Conservation (phyloP, 495 filamentous ascomycete species). For the Thozetella sp. region DNA sequence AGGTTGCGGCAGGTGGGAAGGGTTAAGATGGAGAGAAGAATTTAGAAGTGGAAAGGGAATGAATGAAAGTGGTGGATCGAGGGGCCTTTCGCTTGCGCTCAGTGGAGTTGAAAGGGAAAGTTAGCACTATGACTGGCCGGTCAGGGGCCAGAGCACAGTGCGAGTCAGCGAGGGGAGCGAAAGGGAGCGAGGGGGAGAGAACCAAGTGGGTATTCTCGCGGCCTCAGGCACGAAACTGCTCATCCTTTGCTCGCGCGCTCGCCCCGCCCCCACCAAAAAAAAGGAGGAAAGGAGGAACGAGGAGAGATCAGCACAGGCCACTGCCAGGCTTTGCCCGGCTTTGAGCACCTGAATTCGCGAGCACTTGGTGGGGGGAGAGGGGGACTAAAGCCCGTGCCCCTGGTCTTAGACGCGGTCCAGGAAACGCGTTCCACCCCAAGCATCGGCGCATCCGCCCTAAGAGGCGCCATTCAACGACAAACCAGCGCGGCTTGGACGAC, state of each 20-base stretch:
- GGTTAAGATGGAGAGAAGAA: background rate
- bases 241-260: background rate
- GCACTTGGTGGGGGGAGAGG: too few species aligned
- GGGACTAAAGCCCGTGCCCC: too few species aligned
- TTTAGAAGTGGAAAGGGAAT: conserved; percentile 1
- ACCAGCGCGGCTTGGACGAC: too few species aligned
- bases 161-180: background rate
- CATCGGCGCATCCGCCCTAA: too few species aligned
- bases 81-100: background rate
- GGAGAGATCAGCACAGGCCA: too few species aligned
- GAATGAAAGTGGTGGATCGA: background rate
- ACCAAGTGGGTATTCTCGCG: background rate
- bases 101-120: background rate
- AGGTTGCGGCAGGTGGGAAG: background rate
- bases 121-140: background rate
- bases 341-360: background rate
- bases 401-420: background rate
- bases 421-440: too few species aligned
- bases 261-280: background rate
- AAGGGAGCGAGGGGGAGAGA: background rate
- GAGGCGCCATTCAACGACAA: too few species aligned
- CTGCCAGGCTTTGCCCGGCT: too few species aligned
- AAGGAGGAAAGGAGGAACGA: too few species aligned
- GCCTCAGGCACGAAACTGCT: background rate
- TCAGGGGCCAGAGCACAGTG: background rate